phyloP scores from a whole-genome alignment of 2,329 filamentous ascomycete species.

The Fusarium sp. region DNA sequence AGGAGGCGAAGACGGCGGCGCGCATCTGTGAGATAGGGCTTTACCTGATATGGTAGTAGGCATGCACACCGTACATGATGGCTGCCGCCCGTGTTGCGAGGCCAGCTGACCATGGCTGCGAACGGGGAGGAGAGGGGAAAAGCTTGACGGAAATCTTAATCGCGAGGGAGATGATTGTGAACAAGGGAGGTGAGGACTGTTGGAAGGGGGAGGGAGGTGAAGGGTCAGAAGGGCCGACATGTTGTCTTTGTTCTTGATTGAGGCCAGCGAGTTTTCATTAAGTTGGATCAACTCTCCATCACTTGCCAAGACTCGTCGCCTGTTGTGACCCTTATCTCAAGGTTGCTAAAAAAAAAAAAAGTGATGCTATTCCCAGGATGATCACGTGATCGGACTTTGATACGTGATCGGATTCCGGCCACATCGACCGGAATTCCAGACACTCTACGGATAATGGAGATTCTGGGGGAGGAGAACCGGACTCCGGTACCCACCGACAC shows the following conservation, averaged over 20 bases:
- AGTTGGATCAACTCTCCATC: background rate
- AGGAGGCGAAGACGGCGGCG: background rate
- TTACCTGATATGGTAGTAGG: slow-evolving; percentile 28
- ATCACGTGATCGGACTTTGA: slow-evolving; percentile 30
- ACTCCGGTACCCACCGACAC: slow-evolving; percentile 33
- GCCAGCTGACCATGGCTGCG: background rate
- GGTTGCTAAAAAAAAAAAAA: background rate
- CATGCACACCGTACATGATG: slow-evolving; percentile 36
- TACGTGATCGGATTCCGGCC: slow-evolving; percentile 27
- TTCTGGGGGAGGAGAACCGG: slow-evolving; percentile 24
- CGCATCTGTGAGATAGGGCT: slow-evolving; percentile 24
- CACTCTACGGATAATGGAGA: slow-evolving; percentile 19
- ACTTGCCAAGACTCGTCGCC: background rate
- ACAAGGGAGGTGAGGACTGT: background rate
- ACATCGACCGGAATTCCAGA: slow-evolving; percentile 30
- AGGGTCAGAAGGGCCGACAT: background rate
- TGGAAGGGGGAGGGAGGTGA: background rate
- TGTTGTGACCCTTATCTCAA: background rate
- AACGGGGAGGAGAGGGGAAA: background rate
- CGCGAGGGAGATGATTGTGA: background rate
- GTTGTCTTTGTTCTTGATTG: background rate
- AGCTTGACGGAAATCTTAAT: slow-evolving; percentile 3
- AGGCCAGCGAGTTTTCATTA: background rate
- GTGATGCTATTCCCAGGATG: background rate
- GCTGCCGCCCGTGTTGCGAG: background rate